A percentile compares a stretch with the other conserved stretches of the same genome.
phyloP scores from a whole-genome alignment of 1,284 basidiomycete species.

The Vanrija humicola region DNA sequence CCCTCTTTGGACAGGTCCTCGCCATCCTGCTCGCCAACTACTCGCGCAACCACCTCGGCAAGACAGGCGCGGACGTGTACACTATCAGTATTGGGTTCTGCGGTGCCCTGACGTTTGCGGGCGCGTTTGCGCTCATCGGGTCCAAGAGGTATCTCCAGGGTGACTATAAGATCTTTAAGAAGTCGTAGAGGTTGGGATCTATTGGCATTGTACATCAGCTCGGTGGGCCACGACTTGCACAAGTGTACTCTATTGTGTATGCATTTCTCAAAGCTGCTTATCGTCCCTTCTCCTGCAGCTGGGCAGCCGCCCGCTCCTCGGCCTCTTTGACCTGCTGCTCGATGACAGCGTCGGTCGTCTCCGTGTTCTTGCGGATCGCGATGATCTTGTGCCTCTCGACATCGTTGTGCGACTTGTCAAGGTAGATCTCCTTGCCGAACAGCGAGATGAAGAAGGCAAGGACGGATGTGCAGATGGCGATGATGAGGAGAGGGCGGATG shows the following conservation, averaged over 20 bases:
- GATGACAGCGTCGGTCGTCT: constrained; percentile 4
- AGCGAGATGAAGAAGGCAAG: constrained; percentile 28
- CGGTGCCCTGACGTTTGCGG: constrained; percentile 41
- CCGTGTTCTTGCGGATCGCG: constrained; percentile 22
- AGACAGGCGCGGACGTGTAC: constrained; percentile 41
- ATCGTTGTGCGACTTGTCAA: constrained; percentile 33
- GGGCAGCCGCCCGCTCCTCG: neutral
- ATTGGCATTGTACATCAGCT: neutral
- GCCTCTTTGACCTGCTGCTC: neutral
- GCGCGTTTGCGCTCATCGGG: constrained; percentile 33
- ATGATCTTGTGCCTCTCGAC: constrained; percentile 32
- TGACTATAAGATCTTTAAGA: constrained; percentile 23
- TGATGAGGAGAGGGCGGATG: constrained; percentile 25
- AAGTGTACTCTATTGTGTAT: too few relatives aligned
- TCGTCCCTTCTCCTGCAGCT: too few relatives aligned
- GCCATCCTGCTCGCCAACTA: constrained; percentile 48
- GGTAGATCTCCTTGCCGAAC: constrained; percentile 30
- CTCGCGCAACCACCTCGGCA: constrained; percentile 34
- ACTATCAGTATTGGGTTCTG: constrained; percentile 49
- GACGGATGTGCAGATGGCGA: constrained; percentile 25
- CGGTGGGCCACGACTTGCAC: too few relatives aligned
- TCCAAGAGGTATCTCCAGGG: constrained; percentile 45
- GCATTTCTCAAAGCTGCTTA: too few relatives aligned
- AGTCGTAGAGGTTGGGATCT: constrained; percentile 2
- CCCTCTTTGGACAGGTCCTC: constrained; percentile 47